Evolutionary conservation across 1,139 yeast species (phyloP).

Genomic region (Blastobotrys persicus): DNA sequence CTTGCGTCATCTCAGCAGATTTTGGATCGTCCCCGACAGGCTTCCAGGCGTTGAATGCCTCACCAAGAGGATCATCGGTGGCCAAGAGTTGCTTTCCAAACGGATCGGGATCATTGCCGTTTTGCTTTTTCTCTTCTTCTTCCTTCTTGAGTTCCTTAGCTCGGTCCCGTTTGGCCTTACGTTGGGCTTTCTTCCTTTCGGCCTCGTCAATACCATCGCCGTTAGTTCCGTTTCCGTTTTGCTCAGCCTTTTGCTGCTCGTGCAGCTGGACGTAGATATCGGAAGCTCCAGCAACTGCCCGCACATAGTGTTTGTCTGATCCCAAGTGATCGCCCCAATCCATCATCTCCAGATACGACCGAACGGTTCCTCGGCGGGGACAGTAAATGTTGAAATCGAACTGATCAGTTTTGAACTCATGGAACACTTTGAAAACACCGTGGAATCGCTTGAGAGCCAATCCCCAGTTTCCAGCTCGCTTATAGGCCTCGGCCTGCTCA

Average conservation of each 20-base stretch:
- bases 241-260: slow-evolving; percentile 14
- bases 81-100: slow-evolving; percentile 42
- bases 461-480: slow-evolving; percentile 52
- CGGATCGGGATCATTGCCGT: slow-evolving; percentile 46
- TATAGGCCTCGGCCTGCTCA: slow-evolving; percentile 83
- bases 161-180: slow-evolving; percentile 43
- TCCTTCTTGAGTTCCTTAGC: slow-evolving; percentile 41
- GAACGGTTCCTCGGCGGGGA: slow-evolving; percentile 85
- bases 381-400: slow-evolving; percentile 93
- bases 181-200: slow-evolving; percentile 35
- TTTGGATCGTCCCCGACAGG: slow-evolving; percentile 34
- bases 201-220: slow-evolving; percentile 32
- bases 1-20: slow-evolving; percentile 33
- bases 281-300: slow-evolving; percentile 68
- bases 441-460: slow-evolving; percentile 76
- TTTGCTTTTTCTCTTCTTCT: slow-evolving; percentile 35
- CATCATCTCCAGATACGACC: slow-evolving; percentile 73
- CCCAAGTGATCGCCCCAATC: slow-evolving; percentile 78
- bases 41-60: slow-evolving; percentile 40
- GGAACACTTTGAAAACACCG: slow-evolving; percentile 65
- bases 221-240: slow-evolving; percentile 2
- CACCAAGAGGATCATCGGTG: slow-evolving; percentile 42
- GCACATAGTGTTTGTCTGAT: slow-evolving; percentile 63
- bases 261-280: slow-evolving; percentile 49
- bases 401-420: slow-evolving; percentile 77